phyloP scores from a whole-genome alignment of 352 stramenopile species.

The Phytophthora pistaciae region DNA sequence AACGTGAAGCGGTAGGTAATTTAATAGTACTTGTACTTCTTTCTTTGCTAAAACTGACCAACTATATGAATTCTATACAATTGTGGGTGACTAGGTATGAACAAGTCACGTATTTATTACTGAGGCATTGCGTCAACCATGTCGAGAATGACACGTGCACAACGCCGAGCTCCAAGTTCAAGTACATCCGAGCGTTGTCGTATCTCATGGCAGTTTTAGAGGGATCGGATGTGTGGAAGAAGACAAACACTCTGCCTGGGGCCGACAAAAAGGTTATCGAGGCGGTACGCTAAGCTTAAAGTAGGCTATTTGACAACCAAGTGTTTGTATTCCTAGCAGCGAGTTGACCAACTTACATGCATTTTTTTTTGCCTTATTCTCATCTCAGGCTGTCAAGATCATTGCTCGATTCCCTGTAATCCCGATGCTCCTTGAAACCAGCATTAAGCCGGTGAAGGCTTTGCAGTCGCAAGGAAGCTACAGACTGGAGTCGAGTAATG shows the following conservation, averaged over 20 bases:
- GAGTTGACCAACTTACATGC: constrained; percentile 4
- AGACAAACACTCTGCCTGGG: constrained; percentile 36
- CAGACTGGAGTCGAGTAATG: constrained; percentile 30
- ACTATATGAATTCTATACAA: background rate
- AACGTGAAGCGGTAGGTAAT: constrained; percentile 68
- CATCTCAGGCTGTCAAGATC: constrained; percentile 52
- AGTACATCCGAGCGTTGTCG: constrained; percentile 60
- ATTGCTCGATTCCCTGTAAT: constrained; percentile 57
- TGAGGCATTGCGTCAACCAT: constrained; percentile 58
- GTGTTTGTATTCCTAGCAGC: constrained; percentile 3
- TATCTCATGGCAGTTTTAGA: constrained; percentile 62
- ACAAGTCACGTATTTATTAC: constrained; percentile 64
- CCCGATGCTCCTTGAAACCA: constrained; percentile 61
- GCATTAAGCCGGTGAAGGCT: constrained; percentile 44
- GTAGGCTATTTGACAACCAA: constrained; percentile 20
- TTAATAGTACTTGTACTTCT: background rate
- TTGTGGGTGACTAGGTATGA: constrained; percentile 48
- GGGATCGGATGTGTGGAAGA: constrained; percentile 34
- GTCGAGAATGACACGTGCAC: constrained; percentile 51
- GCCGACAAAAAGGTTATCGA: constrained; percentile 67
- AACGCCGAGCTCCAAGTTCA: constrained; percentile 51
- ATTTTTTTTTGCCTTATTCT: background rate
- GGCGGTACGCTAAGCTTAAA: constrained; percentile 46
- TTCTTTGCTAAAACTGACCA: background rate
- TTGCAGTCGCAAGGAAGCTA: constrained; percentile 19